Conservation (phyloP, 495 filamentous ascomycete species). For the Hypoxylon fuscum region DNA sequence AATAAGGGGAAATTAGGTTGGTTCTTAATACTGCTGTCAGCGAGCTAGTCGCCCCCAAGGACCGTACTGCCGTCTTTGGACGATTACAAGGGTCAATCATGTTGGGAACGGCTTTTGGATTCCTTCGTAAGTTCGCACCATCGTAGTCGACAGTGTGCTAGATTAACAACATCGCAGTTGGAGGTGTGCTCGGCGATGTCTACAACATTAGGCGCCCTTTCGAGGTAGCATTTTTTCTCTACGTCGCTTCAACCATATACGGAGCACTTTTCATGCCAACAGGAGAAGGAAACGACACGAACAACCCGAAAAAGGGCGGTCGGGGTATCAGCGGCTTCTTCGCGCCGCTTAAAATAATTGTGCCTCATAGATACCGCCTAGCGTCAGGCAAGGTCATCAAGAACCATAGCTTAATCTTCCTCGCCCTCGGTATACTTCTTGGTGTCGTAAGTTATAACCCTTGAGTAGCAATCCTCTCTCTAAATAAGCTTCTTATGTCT, state of each 20-base stretch:
- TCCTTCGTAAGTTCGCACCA: conserved; percentile 47
- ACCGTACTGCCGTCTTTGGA: conserved; percentile 63
- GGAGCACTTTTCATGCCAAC: conserved; percentile 42
- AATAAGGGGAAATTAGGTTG: conserved; percentile 43
- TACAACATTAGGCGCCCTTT: conserved; percentile 63
- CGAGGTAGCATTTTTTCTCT: conserved; percentile 58
- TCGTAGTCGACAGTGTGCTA: not conserved
- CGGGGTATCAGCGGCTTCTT: conserved; percentile 58
- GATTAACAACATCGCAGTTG: conserved; percentile 43
- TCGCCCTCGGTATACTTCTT: conserved; percentile 64
- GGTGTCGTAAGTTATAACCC: conserved; percentile 53
- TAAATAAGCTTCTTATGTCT: not conserved
- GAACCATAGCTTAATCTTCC: conserved; percentile 61
- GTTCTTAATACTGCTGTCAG: conserved; percentile 63
- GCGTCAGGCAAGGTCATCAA: conserved; percentile 50
- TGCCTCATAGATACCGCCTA: conserved; percentile 56
- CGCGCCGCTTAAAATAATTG: conserved; percentile 61
- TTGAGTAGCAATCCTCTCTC: not conserved
- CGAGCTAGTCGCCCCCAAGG: conserved; percentile 57
- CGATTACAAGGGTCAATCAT: conserved; percentile 63
- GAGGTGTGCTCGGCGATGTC: conserved; percentile 61
- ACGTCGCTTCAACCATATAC: conserved; percentile 53
- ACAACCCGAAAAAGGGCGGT: conserved; percentile 37
- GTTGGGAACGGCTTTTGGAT: conserved; percentile 64
- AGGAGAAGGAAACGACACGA: conserved; percentile 8